These are phyloP conservation scores for Psilocybe sp. DNA, from an alignment of 768 basidiomycete species.

Conservation along the genomic window DNA sequence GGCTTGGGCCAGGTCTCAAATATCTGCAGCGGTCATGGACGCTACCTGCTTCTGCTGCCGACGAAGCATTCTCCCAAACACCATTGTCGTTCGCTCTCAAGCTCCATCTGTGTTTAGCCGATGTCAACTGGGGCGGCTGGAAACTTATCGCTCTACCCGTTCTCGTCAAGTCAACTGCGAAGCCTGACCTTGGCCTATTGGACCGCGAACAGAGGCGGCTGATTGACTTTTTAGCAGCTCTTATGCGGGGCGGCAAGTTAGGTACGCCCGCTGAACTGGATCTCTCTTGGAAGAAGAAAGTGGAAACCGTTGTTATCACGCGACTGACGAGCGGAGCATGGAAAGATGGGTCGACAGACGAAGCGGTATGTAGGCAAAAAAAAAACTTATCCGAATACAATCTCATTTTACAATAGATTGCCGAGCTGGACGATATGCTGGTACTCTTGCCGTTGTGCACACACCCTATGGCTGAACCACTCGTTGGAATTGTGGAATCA, in stretches of 20 bases:
- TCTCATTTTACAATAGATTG: slow-evolving; percentile 28
- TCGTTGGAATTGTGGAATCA: slow-evolving; percentile 44
- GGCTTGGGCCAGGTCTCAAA: slow-evolving; percentile 53
- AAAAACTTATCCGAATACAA: background rate
- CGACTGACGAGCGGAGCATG: slow-evolving; percentile 41
- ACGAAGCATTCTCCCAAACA: slow-evolving; percentile 4
- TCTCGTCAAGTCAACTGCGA: slow-evolving; percentile 46
- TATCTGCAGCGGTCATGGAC: slow-evolving; percentile 54
- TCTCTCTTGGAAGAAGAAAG: slow-evolving; percentile 52
- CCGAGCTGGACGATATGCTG: slow-evolving; percentile 54
- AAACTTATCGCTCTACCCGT: slow-evolving; percentile 62
- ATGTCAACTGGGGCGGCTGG: slow-evolving; percentile 76
- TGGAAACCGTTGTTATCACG: slow-evolving; percentile 48
- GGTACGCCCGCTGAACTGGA: slow-evolving; percentile 42
- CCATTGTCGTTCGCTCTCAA: slow-evolving; percentile 42
- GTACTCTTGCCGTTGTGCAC: slow-evolving; percentile 52
- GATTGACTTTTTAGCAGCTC: slow-evolving; percentile 47
- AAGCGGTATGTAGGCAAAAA: slow-evolving; percentile 31
- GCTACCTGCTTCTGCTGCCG: slow-evolving; percentile 12
- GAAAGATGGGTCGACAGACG: slow-evolving; percentile 25
- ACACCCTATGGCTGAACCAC: slow-evolving; percentile 33
- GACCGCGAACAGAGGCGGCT: slow-evolving; percentile 39
- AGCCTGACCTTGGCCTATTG: slow-evolving; percentile 34
- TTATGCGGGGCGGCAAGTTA: slow-evolving; percentile 49
- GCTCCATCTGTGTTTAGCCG: slow-evolving; percentile 59